Evolutionary conservation across 2,329 filamentous ascomycete genomes (phyloP).

Genomic region (Aschersonia sp.): DNA sequence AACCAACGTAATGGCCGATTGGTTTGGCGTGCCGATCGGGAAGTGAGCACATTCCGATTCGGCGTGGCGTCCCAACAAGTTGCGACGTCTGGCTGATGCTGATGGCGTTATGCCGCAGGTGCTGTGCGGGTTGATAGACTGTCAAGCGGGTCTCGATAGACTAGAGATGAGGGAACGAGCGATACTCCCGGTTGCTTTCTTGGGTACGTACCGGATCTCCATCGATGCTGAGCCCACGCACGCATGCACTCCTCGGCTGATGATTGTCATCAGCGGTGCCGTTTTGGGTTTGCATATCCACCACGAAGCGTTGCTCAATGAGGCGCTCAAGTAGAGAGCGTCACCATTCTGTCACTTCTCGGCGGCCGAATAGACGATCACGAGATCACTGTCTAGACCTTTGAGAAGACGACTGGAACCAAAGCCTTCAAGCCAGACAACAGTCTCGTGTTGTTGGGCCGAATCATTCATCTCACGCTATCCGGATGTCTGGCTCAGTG

Average conservation of each 20-base stretch:
- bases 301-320: not conserved
- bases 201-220: too few species aligned
- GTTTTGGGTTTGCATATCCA: not conserved
- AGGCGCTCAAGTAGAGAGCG: not conserved
- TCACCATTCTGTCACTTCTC: too few species aligned
- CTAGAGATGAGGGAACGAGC: not conserved
- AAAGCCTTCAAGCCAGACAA: too few species aligned
- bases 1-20: not conserved
- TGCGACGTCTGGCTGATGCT: not conserved
- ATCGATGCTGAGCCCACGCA: not conserved
- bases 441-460: too few species aligned
- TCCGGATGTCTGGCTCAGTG: too few species aligned
- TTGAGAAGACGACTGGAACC: too few species aligned
- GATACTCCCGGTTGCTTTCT: not conserved
- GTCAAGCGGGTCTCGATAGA: not conserved
- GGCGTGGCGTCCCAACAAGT: not conserved
- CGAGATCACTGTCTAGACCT: too few species aligned
- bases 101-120: not conserved
- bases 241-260: not conserved
- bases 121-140: not conserved
- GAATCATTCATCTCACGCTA: too few species aligned
- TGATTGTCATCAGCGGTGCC: not conserved
- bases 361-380: too few species aligned
- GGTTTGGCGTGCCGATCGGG: not conserved
- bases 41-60: not conserved